Base-by-base conservation (phyloP, 805 yeast species). In the Suhomyces tanzawaensis region DNA sequence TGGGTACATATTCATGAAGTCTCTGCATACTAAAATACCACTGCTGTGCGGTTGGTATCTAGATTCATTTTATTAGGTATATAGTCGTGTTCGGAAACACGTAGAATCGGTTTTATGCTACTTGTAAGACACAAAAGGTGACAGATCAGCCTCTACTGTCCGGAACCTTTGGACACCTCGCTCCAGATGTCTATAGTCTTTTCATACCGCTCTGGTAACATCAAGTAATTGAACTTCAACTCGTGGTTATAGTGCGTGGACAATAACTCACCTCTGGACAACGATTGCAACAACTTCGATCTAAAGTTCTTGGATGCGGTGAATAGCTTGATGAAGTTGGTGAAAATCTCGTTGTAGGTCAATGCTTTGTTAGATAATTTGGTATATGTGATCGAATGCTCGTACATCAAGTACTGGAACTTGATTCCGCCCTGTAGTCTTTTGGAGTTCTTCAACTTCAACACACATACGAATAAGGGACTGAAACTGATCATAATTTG, bases 391-490 rank as follows among this genome's bases (percentile, higher is more conserved):
- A 57, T 48, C 3, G 37, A 33, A 11, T 42, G 44, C 3, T 29
- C 18, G 4, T 41, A 41, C 9, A 42, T 38, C 14, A 54, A 22
- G 21, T 50, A 49, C 16, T 56, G 52, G 37, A 76, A 62, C 7
- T 51, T 55, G 4, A 77, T 57, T 0, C 82, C 81, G 1, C 79
- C 79, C 33, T 79, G 82, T 14, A 77, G 52, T 37, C 82, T 68
- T 37, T 76, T 79, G 7, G 88, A 80, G 55, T 90, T 91, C 57
- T 91, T 93, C 32, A 87, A 32, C 49, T 93, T 77, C 32, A 93
- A 64, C 36, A 95, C 65, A 2, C 91, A 53, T 1, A 88, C 90
- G 61, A 93, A 91, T 8, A 91, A 54, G 1, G 99, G 99, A 54
- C 84, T 77, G 55, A 90, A 90, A 54, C 90, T 91, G 39, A 89